A percentile compares a stretch with the other conserved stretches of the same genome.
These are phyloP conservation scores for Stemphylium vesicarium DNA, from an alignment of 2,329 filamentous ascomycete genomes.

Conservation along the genomic window DNA sequence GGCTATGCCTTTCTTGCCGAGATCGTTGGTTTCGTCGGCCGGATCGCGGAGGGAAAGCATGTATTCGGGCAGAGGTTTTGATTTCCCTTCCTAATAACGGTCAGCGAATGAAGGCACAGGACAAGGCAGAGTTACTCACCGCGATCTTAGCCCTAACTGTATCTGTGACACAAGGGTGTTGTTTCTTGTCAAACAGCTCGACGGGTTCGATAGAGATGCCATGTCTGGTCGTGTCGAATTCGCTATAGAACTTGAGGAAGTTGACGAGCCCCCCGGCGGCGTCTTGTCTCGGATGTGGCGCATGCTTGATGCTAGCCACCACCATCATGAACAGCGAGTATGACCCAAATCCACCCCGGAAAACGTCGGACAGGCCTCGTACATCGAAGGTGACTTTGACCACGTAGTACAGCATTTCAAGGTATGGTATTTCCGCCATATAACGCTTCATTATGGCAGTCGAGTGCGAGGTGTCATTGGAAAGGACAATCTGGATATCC, in stretches of 20 bases:
- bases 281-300: slow-evolving; percentile 40
- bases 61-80: slow-evolving; percentile 28
- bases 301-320: slow-evolving; percentile 59
- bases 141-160: slow-evolving; percentile 20
- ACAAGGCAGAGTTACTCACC: slow-evolving; percentile 14
- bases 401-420: slow-evolving; percentile 58
- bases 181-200: slow-evolving; percentile 50
- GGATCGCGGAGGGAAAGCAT: slow-evolving; percentile 66
- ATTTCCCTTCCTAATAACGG: slow-evolving; percentile 18
- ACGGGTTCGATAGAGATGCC: slow-evolving; percentile 60
- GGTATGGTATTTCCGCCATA: slow-evolving; percentile 56
- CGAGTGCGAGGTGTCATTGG: slow-evolving; percentile 50
- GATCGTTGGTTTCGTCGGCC: slow-evolving; percentile 62
- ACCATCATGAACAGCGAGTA: slow-evolving; percentile 65
- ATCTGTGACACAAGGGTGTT: slow-evolving; percentile 26
- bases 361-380: slow-evolving; percentile 57
- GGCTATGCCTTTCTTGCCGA: slow-evolving; percentile 57
- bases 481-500: slow-evolving; percentile 59
- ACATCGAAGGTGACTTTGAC: slow-evolving; percentile 59
- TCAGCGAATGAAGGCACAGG: slow-evolving; percentile 10
- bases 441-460: slow-evolving; percentile 56
- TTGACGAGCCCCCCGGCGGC: slow-evolving; percentile 55
- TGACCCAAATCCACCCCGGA: slow-evolving; percentile 58
- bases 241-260: slow-evolving; percentile 59
- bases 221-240: slow-evolving; percentile 53